Base-by-base conservation (phyloP, 2,329 filamentous ascomycete species). In the Drechmeria coniospora region DNA sequence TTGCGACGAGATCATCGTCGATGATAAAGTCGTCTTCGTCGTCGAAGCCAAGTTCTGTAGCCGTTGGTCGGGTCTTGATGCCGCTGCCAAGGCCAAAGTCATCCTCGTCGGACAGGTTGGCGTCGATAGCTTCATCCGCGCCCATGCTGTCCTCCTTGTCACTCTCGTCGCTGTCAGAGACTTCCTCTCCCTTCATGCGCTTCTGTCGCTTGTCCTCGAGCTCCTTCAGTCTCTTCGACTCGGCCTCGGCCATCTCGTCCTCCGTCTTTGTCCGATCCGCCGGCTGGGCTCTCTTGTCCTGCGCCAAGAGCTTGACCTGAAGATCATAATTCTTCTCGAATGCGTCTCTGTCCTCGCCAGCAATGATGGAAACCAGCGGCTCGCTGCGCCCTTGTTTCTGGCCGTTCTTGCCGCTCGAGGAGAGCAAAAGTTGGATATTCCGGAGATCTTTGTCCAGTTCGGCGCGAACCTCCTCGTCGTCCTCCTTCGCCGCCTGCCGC, bases 1-100 rank as follows among this genome's bases (percentile, higher is more conserved):
- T 86, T 9, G 84, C 84, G 19, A 94, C 68, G 11, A 95, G 64
- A 44, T 92, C 79, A 36, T 90, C 81, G 33, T 95, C 87, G 35
- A 94, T 74, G 15, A 87, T 49, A 43, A 95, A 95, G 41, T 94
- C 83, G 42, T 95, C 87, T 47, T 95, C 87, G 40, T 94, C 87
- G 38, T 93, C 84, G 19, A 92, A 76, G 5, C 74, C 80, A 12
- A 84, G 51, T 32, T 77, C 66, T 8, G 66, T 61, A 4, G 65
- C 66, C 6, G 69, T 72, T 18, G 61, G 63, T 15, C 63, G 59
- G 29, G 59, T 55, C 41, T 59, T 68, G 37, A 76, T 69, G 23
- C 72, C 72, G 26, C 52, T 47, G 19, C 73, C 73, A 11, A 78
- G 55, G 3, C 68, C 67, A 46, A 70, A 79, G 31, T 66, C 63